A percentile compares a stretch with the other conserved stretches of the same genome.
Evolutionary conservation across 139 green algal species (phyloP).

Genomic region (Zygnema cylindricum): DNA sequence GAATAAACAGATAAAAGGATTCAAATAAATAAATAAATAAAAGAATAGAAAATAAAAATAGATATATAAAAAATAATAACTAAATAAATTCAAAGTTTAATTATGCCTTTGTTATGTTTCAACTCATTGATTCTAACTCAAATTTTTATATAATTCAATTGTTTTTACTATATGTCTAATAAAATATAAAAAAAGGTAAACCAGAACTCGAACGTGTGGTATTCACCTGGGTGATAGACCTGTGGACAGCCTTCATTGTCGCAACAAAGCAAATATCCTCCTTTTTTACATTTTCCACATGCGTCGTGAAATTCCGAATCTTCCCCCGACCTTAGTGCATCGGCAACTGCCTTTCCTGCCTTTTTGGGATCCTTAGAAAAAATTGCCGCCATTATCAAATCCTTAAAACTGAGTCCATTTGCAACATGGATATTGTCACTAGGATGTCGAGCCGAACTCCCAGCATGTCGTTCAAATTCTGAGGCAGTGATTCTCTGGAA

Average conservation of each 20-base stretch:
- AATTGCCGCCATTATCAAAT: conserved; percentile 9
- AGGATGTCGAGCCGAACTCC: conserved; percentile 44
- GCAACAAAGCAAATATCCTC: conserved; percentile 27
- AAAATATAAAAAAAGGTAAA: conserved; percentile 6
- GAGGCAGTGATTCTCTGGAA: conserved; percentile 40
- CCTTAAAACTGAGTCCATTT: conserved; percentile 25
- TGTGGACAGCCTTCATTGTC: conserved; percentile 26
- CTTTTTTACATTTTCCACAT: conserved; percentile 15
- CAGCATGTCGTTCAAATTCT: conserved; percentile 49
- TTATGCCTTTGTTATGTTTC: too few species aligned
- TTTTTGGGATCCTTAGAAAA: conserved; percentile 6
- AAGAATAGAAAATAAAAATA: too few species aligned
- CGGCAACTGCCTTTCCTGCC: conserved; percentile 4
- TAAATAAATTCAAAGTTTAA: too few species aligned
- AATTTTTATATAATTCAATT: too few species aligned
- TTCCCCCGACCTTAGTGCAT: neutral
- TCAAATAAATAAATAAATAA: too few species aligned
- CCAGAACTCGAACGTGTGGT: neutral
- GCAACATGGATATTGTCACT: conserved; percentile 48
- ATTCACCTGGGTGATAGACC: conserved; percentile 26
- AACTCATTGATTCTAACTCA: too few species aligned
- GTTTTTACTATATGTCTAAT: too few species aligned
- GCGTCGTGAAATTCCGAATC: neutral
- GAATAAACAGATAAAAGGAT: too few species aligned
- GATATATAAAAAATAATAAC: too few species aligned